These are phyloP conservation scores for Epichloe gansuensis DNA, from an alignment of 2,329 filamentous ascomycete genomes.

Conservation along the genomic window DNA sequence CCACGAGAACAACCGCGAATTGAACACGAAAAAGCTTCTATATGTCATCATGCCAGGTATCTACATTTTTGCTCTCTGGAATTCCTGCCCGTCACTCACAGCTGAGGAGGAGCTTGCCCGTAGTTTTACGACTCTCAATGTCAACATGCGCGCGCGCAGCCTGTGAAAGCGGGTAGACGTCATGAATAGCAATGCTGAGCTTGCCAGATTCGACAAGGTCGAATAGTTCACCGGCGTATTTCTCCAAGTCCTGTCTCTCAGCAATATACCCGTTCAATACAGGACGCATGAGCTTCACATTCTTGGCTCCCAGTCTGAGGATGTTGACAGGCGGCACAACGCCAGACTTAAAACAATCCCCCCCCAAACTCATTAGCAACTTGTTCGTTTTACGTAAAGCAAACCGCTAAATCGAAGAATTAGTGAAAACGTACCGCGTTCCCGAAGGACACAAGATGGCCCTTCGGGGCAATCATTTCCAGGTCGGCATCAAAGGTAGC, in stretches of 20 bases:
- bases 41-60: no score
- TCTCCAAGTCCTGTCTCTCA: conserved; percentile 57
- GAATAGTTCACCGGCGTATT: conserved; percentile 62
- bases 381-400: no score
- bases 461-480: conserved; percentile 64
- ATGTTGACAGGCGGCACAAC: conserved; percentile 57
- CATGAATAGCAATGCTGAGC: conserved; percentile 61
- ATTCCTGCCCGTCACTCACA: conserved; percentile 28
- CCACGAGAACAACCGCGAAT: background rate
- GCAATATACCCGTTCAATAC: conserved; percentile 58
- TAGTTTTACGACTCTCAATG: conserved; percentile 70
- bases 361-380: no score
- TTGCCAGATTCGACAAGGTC: conserved; percentile 56
- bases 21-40: background rate
- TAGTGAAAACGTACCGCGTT: conserved; percentile 49
- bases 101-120: conserved; percentile 70
- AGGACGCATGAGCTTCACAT: conserved; percentile 65
- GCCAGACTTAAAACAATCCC: conserved; percentile 36
- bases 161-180: conserved; percentile 65
- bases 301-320: conserved; percentile 55
- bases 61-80: background rate
- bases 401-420: no score
- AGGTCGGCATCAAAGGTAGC: conserved; percentile 71
- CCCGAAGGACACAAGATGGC: conserved; percentile 65
- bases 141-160: conserved; percentile 62